Percentiles rank a stretch among this genome's conserved stretches.
These are phyloP conservation scores for Lactarius tabidus DNA, from an alignment of 768 basidiomycete genomes.

Conservation along the genomic window DNA sequence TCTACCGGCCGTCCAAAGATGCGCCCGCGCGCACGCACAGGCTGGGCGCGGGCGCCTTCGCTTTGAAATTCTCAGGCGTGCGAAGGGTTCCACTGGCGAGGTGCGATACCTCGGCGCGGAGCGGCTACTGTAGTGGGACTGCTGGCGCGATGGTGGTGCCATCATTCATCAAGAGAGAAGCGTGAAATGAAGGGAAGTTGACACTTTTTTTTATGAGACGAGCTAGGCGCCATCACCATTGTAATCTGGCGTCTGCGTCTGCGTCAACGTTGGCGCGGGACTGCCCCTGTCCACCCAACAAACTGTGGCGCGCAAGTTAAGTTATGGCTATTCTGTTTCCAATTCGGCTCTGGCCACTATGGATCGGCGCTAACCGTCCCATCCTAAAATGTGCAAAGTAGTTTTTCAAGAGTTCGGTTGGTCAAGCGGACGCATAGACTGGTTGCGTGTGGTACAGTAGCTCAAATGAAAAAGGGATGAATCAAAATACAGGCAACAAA, in stretches of 20 bases:
- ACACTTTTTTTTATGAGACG: neutral
- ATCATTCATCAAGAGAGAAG: neutral
- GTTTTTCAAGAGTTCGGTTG: neutral
- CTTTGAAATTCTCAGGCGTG: neutral
- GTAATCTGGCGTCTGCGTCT: neutral
- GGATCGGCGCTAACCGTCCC: neutral
- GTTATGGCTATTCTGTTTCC: slow-evolving; percentile 1
- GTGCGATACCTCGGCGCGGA: neutral
- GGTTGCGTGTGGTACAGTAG: neutral
- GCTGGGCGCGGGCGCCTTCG: slow-evolving; percentile 2
- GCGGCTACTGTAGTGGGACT: too few species aligned
- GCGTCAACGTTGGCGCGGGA: neutral
- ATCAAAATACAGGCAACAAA: neutral
- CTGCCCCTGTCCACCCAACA: neutral
- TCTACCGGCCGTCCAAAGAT: neutral
- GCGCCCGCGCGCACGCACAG: neutral
- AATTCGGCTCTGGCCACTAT: neutral
- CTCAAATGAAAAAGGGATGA: neutral
- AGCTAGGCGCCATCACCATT: neutral
- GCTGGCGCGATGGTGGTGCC: slow-evolving; percentile 7
- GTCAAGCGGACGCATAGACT: neutral
- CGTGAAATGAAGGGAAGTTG: too few species aligned
- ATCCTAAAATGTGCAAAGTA: neutral
- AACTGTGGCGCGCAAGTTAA: neutral
- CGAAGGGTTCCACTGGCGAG: slow-evolving; percentile 1